Conservation (phyloP, 257 asterid species). For the Gardenia jasminoides region DNA sequence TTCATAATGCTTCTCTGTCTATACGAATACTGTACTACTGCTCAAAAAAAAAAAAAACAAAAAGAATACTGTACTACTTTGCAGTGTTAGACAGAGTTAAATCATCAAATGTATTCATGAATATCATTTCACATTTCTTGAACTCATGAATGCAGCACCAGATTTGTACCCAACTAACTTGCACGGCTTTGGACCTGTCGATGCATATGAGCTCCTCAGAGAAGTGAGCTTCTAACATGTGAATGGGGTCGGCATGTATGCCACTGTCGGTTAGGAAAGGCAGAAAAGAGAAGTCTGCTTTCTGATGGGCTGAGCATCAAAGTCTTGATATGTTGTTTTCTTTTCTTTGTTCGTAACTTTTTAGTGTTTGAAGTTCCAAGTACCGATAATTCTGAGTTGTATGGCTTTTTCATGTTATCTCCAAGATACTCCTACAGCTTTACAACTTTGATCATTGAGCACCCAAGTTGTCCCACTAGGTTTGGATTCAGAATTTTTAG, state of each 20-base stretch:
- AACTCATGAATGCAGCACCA: background rate
- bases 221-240: constrained; percentile 15
- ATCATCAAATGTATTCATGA: too few relatives aligned
- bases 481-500: constrained; percentile 30
- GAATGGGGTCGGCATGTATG: constrained; percentile 25
- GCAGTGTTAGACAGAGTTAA: background rate
- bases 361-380: constrained; percentile 35
- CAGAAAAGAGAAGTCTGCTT: background rate
- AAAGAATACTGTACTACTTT: background rate
- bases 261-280: constrained; percentile 13
- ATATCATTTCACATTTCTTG: background rate
- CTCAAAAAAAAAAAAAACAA: too few relatives aligned
- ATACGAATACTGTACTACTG: background rate
- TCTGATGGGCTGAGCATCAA: background rate
- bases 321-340: constrained; percentile 11
- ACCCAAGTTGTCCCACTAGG: constrained; percentile 46
- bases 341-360: constrained; percentile 21
- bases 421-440: constrained; percentile 25
- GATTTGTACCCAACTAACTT: background rate
- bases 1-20: background rate
- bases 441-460: constrained; percentile 25
- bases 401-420: constrained; percentile 23
- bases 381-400: constrained; percentile 43
- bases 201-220: constrained; percentile 2
- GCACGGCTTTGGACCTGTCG: background rate